A percentile compares a stretch with the other conserved stretches of the same genome.
Conservation (phyloP, 163 green algal genomes). For the Scenedesmus sp. region DNA sequence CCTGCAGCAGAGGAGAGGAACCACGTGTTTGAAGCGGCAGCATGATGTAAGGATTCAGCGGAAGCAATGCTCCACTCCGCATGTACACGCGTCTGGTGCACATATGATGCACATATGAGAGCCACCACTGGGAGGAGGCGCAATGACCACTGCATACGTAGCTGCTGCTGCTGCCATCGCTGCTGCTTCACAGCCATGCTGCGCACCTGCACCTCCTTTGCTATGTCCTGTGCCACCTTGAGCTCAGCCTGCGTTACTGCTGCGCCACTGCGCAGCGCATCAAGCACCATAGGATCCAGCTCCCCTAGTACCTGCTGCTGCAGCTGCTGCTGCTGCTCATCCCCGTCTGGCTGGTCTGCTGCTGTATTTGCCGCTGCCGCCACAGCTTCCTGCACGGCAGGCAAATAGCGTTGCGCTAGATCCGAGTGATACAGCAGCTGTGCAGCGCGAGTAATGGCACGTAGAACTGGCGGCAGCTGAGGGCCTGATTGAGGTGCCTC, state of each 20-base stretch:
- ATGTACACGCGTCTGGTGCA: not conserved
- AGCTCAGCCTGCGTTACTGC: slow-evolving; percentile 29
- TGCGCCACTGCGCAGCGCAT: not conserved
- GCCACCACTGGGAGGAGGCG: not conserved
- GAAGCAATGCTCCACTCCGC: not conserved
- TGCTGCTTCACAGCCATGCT: not conserved
- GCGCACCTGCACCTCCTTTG: slow-evolving; percentile 38
- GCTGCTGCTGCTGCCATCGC: not conserved
- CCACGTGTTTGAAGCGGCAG: not conserved
- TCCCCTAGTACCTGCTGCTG: slow-evolving; percentile 23
- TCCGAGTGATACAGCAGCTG: slow-evolving; percentile 37
- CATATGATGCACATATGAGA: not conserved
- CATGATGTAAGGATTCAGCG: not conserved
- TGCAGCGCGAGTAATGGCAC: slow-evolving; percentile 18
- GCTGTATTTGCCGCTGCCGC: slow-evolving; percentile 31
- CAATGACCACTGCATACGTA: no score
- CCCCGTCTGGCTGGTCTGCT: not conserved
- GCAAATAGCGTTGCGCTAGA: not conserved
- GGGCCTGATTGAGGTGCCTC: not conserved
- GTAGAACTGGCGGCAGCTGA: slow-evolving; percentile 25
- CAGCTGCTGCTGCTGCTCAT: slow-evolving; percentile 27
- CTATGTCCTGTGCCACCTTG: not conserved
- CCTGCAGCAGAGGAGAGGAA: not conserved
- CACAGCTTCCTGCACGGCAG: not conserved
- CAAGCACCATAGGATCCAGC: not conserved